Evolutionary conservation across 495 filamentous ascomycete genomes (phyloP).

Genomic region (Penicillium bovifimosum): DNA sequence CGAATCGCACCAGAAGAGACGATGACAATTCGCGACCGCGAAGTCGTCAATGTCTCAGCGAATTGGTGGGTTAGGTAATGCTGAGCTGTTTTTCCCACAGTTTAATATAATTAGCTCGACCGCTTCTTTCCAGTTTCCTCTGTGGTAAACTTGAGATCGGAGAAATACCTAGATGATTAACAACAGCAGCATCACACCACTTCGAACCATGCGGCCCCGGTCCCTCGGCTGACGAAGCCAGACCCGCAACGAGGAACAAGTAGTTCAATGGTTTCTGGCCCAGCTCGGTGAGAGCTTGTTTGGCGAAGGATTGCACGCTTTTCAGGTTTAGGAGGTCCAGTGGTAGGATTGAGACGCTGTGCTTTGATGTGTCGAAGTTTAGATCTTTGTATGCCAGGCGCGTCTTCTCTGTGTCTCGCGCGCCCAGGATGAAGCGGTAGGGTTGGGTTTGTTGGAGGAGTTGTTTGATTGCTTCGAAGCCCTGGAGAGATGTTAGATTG

Average conservation of each 20-base stretch:
- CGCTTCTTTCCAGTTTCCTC: neutral
- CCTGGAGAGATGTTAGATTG: conserved; percentile 13
- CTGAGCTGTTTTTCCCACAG: conserved; percentile 18
- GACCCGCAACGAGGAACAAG: conserved; percentile 23
- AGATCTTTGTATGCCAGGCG: conserved; percentile 20
- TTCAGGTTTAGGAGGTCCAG: conserved; percentile 20
- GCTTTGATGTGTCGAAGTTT: conserved; percentile 17
- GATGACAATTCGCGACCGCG: conserved; percentile 22
- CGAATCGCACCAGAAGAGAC: conserved; percentile 29
- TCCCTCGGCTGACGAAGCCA: conserved; percentile 14
- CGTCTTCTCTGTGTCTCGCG: conserved; percentile 17
- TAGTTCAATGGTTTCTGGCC: conserved; percentile 14
- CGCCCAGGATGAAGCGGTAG: conserved; percentile 28
- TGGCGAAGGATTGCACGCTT: conserved; percentile 23
- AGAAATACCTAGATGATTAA: conserved; percentile 27
- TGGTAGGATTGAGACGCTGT: conserved; percentile 18
- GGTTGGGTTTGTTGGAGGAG: conserved; percentile 20
- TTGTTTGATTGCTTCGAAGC: conserved; percentile 29
- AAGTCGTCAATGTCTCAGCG: conserved; percentile 19
- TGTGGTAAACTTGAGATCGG: neutral
- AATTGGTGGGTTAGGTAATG: conserved; percentile 26
- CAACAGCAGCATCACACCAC: conserved; percentile 23
- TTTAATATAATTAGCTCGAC: neutral
- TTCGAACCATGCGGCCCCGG: conserved; percentile 24
- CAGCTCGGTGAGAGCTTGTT: conserved; percentile 18